phyloP scores from a whole-genome alignment of 2,329 filamentous ascomycete species.

The Fusarium nanum region DNA sequence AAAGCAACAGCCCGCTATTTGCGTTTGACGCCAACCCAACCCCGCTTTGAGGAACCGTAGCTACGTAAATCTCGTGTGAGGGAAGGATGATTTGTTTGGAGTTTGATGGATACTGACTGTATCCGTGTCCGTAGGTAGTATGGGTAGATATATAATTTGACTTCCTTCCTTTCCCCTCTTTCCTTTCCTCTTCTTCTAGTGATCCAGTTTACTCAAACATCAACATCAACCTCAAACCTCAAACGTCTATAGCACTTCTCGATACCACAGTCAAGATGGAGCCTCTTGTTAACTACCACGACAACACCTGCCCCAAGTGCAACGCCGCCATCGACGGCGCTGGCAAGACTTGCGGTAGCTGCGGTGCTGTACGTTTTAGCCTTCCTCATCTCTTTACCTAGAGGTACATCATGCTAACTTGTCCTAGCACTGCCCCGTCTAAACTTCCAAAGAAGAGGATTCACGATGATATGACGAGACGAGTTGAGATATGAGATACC shows the following conservation, averaged over 20 bases:
- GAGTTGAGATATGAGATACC: conserved; percentile 11
- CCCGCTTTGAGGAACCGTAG: conserved; percentile 28
- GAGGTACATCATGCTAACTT: conserved; percentile 12
- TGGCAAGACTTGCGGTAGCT: conserved; percentile 66
- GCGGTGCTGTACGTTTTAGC: conserved; percentile 64
- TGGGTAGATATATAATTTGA: not conserved
- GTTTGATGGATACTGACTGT: conserved; percentile 5
- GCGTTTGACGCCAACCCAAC: conserved; percentile 30
- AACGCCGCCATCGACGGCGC: conserved; percentile 57
- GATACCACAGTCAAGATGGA: conserved; percentile 44
- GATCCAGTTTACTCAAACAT: not conserved
- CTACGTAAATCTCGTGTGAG: conserved; percentile 33
- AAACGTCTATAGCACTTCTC: not conserved
- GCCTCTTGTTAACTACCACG: conserved; percentile 52
- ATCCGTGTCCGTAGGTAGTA: not conserved
- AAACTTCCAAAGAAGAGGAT: conserved; percentile 15
- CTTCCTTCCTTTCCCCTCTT: not conserved
- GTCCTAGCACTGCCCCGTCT: conserved; percentile 45
- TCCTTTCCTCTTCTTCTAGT: not conserved
- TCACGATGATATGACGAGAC: conserved; percentile 29
- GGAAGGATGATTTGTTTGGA: conserved; percentile 15
- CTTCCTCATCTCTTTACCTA: no score
- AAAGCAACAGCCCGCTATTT: conserved; percentile 39
- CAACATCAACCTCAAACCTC: not conserved
- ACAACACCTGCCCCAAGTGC: conserved; percentile 67